These are phyloP conservation scores for Colletotrichum horii DNA, from an alignment of 2,329 filamentous ascomycete genomes.

Conservation along the genomic window DNA sequence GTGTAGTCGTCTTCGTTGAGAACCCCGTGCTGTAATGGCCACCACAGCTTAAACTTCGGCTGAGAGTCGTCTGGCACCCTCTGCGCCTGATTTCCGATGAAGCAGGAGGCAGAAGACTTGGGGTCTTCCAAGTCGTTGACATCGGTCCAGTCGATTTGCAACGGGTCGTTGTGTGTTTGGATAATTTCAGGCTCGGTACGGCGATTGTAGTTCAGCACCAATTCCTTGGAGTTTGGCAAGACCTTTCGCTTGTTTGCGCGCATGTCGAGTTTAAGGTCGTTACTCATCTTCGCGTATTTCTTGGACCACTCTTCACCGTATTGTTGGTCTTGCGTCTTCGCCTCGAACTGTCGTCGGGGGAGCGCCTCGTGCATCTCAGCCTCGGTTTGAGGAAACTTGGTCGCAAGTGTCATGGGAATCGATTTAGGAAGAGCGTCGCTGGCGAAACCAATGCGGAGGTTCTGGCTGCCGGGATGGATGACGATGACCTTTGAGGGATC, in stretches of 20 bases:
- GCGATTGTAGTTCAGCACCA: slow-evolving; percentile 93
- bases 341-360: slow-evolving; percentile 72
- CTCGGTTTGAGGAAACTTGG: slow-evolving; percentile 78
- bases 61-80: slow-evolving; percentile 88
- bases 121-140: slow-evolving; percentile 70
- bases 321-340: slow-evolving; percentile 72
- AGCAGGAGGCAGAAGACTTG: slow-evolving; percentile 64
- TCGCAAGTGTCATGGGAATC: slow-evolving; percentile 90
- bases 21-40: slow-evolving; percentile 86
- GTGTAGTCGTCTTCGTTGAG: slow-evolving; percentile 90
- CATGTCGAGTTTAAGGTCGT: slow-evolving; percentile 89
- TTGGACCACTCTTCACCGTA: slow-evolving; percentile 84
- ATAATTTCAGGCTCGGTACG: slow-evolving; percentile 85
- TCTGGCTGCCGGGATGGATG: slow-evolving; percentile 94
- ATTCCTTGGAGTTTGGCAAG: slow-evolving; percentile 94
- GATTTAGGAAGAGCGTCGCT: slow-evolving; percentile 95
- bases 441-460: slow-evolving; percentile 91
- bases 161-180: slow-evolving; percentile 90
- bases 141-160: slow-evolving; percentile 96
- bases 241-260: slow-evolving; percentile 93
- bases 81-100: slow-evolving; percentile 82
- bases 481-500: slow-evolving; percentile 92
- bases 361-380: slow-evolving; percentile 82
- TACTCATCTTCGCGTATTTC: slow-evolving; percentile 81
- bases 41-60: slow-evolving; percentile 90